Percentiles rank a stretch among this genome's conserved stretches.
These are phyloP conservation scores for Pythium vanterpoolii DNA, from an alignment of 352 stramenopile species.

Conservation along the genomic window DNA sequence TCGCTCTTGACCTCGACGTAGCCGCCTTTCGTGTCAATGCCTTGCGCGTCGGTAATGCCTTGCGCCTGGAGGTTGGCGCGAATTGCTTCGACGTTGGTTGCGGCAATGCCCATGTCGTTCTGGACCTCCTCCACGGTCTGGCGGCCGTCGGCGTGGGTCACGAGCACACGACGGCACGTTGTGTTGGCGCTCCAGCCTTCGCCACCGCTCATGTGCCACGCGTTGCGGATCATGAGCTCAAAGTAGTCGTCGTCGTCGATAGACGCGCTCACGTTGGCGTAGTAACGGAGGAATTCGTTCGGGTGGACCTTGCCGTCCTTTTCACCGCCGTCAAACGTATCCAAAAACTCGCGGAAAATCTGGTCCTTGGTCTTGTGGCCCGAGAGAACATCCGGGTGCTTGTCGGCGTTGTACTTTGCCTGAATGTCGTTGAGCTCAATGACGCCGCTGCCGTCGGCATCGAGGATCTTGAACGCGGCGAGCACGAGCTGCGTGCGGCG, in stretches of 20 bases:
- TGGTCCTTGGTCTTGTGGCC: slow-evolving; percentile 68
- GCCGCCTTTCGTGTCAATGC: slow-evolving; percentile 37
- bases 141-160: slow-evolving; percentile 78
- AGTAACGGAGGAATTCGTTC: slow-evolving; percentile 89
- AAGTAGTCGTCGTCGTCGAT: slow-evolving; percentile 93
- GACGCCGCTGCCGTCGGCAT: slow-evolving; percentile 65
- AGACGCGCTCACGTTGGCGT: slow-evolving; percentile 85
- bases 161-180: slow-evolving; percentile 84
- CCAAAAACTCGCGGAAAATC: slow-evolving; percentile 79
- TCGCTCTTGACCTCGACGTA: slow-evolving; percentile 50
- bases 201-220: slow-evolving; percentile 83
- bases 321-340: slow-evolving; percentile 85
- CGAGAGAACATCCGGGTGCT: slow-evolving; percentile 84
- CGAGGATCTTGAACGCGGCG: slow-evolving; percentile 74
- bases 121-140: slow-evolving; percentile 85
- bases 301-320: slow-evolving; percentile 84
- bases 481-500: slow-evolving; percentile 70
- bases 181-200: slow-evolving; percentile 83
- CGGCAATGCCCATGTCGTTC: slow-evolving; percentile 73
- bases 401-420: slow-evolving; percentile 68
- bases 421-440: slow-evolving; percentile 80
- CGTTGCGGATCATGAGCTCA: slow-evolving; percentile 91
- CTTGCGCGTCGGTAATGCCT: slow-evolving; percentile 49
- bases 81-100: slow-evolving; percentile 71
- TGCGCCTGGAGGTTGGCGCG: slow-evolving; percentile 72